Evolutionary conservation across 495 filamentous ascomycete genomes (phyloP), one percentile per base, ranked within the genome.

Genomic region (Talaromyces wortmannii): DNA sequence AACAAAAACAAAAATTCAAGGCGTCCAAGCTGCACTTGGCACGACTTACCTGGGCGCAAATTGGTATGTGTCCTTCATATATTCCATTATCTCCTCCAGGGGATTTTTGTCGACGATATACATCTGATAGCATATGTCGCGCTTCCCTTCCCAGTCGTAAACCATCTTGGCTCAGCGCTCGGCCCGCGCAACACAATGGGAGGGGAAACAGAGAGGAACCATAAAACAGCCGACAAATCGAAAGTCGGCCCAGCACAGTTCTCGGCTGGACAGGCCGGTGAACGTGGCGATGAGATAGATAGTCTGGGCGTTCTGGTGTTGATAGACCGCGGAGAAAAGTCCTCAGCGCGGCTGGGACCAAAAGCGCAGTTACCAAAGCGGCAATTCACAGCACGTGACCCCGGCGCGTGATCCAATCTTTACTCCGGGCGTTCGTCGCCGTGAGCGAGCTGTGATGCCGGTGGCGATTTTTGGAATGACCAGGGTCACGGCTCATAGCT

Each of bases 71-170:
- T 64, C 74, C 50, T 73, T 75, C 76, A 88, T 80, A 60, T 77
- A 81, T 18, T 83, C 78, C 73, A 85, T 82, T 36, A 88, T 80
- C 52, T 87, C 82, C 55, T 88, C 83, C 47, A 92, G 63, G 11
- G 81, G 77, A 67, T 81, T 84, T 57, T 80, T 82, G 63, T 92
- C 83, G 33, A 82, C 80, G 53, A 92, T 87, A 62, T 90, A 92
- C 68, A 90, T 77, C 51, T 82, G 76, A 67, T 81, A 84, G 69
- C 83, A 87, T 59, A 81, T 79, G 7, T 85, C 80, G 66, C 80
- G 75, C 64, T 90, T 84, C 4, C 76, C 82, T 32, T 86, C 82
- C 88, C 88, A 92, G 55, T 87, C 77, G 70, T 90, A 90, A 0
- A 83, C 84, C 85, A 89, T 91, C 40, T 53, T 53, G 52, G 15